Evolutionary conservation across 148 eudicot genomes (phyloP), one percentile per base, ranked within the genome.

Genomic region (Tetragonia tetragonoides): DNA sequence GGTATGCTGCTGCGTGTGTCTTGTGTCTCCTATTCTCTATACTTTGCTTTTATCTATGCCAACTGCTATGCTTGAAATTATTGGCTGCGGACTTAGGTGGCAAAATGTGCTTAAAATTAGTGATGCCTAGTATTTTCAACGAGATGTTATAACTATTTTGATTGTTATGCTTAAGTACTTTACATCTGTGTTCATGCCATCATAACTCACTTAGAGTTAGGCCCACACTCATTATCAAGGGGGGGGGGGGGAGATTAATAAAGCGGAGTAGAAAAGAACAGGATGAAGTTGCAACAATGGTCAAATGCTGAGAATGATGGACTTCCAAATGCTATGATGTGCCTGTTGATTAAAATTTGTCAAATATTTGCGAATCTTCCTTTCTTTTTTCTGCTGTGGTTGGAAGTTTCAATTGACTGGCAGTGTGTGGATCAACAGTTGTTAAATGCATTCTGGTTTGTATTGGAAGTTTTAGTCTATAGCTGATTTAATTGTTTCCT

Each of bases 1-100:
- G 98, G 98, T 96, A 90, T 28, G 34, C 34, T 79, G 89, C 79
- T 66, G 34, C 5, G 20, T 72, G 24, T 41, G 41, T 28, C 47
- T 16, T 77, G 42, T 11, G 21, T 28, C 3, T 69, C 24, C 2
- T 44, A 28, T 17, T 16, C 34, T 17, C 80, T n/a, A 63, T 61
- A 17, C 37, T 74, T 68, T 77, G 47, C 11, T 39, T 51, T 66
- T 73, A 37, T 70, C 5, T 41, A 24, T 40, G 37, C 37, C 4
- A 53, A 46, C 28, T 63, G 65, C 44, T 79, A 10, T 51, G 38
- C 38, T 66, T 28, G 34, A 28, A 1, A 28, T 28, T 28, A 28
- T 1, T n/a, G n/a, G 37, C 17, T 44, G 34, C 5, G 46, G 39
- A 14, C 15, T 46, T 28, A 10, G 37, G 21, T 63, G 56, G 64